Percentiles rank a stretch among this genome's conserved stretches.
Evolutionary conservation across 345 rosid genomes (phyloP).

Genomic region (Boechera divaricarpa): DNA sequence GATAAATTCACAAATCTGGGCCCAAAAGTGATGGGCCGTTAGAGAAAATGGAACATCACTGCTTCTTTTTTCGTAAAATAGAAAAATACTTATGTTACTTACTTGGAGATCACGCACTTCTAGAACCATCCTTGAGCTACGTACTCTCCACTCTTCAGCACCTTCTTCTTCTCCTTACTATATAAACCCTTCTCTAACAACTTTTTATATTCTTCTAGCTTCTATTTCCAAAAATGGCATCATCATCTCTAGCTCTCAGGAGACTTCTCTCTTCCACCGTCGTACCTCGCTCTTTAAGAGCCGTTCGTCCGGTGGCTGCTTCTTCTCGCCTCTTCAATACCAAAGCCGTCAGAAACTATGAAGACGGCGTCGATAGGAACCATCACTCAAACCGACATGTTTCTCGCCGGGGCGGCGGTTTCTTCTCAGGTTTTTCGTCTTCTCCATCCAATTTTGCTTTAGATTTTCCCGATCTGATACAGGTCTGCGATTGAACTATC

Average conservation of each 20-base stretch:
- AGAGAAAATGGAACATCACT: not conserved
- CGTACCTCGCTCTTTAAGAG: constrained; percentile 21
- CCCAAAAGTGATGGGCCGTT: constrained; percentile 21
- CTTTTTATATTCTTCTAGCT: not conserved
- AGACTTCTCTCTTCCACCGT: constrained; percentile 45
- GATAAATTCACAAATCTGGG: constrained; percentile 16
- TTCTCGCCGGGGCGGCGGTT: constrained; percentile 22
- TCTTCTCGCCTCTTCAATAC: constrained; percentile 50
- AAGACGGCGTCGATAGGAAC: not conserved
- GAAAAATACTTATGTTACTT: no score
- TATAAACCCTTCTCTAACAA: not conserved
- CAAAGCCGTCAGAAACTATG: constrained; percentile 35
- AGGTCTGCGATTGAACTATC: not conserved
- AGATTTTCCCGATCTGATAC: not conserved
- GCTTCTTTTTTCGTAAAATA: no score
- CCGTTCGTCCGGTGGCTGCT: constrained; percentile 34
- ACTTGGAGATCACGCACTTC: constrained; percentile 33
- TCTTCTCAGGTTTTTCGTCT: constrained; percentile 23
- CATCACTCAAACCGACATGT: not conserved
- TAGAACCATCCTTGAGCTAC: constrained; percentile 5
- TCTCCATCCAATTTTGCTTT: not conserved
- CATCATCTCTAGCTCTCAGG: constrained; percentile 44
- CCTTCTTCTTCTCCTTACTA: not conserved
- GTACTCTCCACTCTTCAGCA: not conserved
- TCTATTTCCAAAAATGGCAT: constrained; percentile 42